A percentile compares a stretch with the other conserved stretches of the same genome.
These are phyloP conservation scores for Lentinula guzmanii DNA, from an alignment of 768 basidiomycete genomes.

Conservation along the genomic window DNA sequence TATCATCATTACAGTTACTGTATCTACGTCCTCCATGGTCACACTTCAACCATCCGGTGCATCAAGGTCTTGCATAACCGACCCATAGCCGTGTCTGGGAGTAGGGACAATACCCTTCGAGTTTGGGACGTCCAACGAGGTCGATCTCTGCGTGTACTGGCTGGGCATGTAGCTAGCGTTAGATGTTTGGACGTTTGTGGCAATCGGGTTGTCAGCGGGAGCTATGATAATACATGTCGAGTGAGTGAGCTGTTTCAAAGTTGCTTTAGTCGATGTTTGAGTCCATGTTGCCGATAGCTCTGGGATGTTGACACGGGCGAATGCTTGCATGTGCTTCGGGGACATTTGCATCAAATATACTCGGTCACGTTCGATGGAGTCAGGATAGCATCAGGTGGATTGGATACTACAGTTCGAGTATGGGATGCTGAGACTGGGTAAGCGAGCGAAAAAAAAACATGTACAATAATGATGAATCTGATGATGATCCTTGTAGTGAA, in stretches of 20 bases:
- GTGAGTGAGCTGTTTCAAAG: conserved; percentile 33
- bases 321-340: conserved; percentile 75
- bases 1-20: conserved; percentile 40
- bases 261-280: neutral
- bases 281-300: conserved; percentile 28
- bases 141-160: conserved; percentile 52
- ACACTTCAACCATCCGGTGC: conserved; percentile 88
- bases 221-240: conserved; percentile 86
- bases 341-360: conserved; percentile 88
- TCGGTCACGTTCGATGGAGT: conserved; percentile 86
- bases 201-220: conserved; percentile 80
- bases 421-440: conserved; percentile 89
- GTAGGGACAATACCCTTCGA: conserved; percentile 77
- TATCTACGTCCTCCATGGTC: conserved; percentile 75
- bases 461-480: too few species aligned
- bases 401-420: conserved; percentile 89
- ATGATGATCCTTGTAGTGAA: conserved; percentile 34
- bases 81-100: conserved; percentile 87
- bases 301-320: conserved; percentile 91
- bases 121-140: conserved; percentile 94
- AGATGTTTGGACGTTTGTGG: conserved; percentile 87
- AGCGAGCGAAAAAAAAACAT: conserved; percentile 15
- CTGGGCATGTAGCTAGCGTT: conserved; percentile 78
- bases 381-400: conserved; percentile 76
- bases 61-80: conserved; percentile 81